phyloP scores from a whole-genome alignment of 345 rosid species.

The Pugionium dolabratum region DNA sequence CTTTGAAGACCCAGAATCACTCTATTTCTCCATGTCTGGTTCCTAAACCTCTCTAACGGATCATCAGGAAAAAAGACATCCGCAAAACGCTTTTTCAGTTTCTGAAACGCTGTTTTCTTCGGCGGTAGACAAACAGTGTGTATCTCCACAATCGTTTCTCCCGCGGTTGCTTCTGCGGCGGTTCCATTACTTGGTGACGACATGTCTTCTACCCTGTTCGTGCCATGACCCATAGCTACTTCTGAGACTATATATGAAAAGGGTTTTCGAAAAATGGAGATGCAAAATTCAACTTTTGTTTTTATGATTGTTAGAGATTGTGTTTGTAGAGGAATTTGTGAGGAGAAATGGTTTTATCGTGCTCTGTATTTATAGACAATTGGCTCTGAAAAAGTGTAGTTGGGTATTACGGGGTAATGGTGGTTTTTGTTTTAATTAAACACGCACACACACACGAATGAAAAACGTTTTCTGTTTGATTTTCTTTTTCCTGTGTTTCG shows the following conservation, averaged over 20 bases:
- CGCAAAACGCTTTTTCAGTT: conserved; percentile 55
- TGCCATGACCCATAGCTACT: conserved; percentile 37
- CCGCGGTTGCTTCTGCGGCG: conserved; percentile 8
- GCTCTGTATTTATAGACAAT: conserved; percentile 38
- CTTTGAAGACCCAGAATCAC: conserved; percentile 64
- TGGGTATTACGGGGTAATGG: conserved; percentile 38
- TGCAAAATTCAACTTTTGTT: neutral
- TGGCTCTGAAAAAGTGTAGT: conserved; percentile 24
- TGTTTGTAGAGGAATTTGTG: conserved; percentile 25
- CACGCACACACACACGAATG: neutral
- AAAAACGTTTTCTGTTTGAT: conserved; percentile 8
- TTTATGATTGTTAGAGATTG: conserved; percentile 8
- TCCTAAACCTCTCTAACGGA: conserved; percentile 79
- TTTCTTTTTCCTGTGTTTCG: neutral
- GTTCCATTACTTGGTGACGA: conserved; percentile 38
- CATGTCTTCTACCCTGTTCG: conserved; percentile 45
- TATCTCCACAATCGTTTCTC: conserved; percentile 45
- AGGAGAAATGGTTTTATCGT: conserved; percentile 20
- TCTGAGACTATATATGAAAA: neutral
- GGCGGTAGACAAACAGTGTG: conserved; percentile 85
- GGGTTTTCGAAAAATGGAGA: neutral
- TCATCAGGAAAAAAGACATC: conserved; percentile 98
- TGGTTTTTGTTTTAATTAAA: conserved; percentile 26
- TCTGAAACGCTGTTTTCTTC: conserved; percentile 56
- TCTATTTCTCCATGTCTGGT: conserved; percentile 62